Percentiles rank a stretch among this genome's conserved stretches.
Conservation (phyloP, 1,139 yeast species). For the Suhomyces chickasaworum region DNA sequence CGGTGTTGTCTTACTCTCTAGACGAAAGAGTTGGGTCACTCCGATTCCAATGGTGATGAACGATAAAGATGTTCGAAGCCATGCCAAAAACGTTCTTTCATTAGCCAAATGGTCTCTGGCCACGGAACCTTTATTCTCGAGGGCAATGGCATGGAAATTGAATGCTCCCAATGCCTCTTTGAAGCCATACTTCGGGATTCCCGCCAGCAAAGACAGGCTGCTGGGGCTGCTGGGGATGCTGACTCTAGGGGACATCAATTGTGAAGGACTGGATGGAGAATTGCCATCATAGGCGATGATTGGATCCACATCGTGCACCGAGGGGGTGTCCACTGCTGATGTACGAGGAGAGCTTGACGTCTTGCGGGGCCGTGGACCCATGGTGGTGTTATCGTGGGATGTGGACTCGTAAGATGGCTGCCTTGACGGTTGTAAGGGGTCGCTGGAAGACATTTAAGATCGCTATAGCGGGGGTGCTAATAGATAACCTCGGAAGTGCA, state of each 20-base stretch:
- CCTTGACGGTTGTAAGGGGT: conserved; percentile 5
- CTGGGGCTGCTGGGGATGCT: not conserved
- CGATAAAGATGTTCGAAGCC: conserved; percentile 62
- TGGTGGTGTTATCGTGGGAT: not conserved
- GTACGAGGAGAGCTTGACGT: not conserved
- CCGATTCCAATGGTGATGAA: conserved; percentile 48
- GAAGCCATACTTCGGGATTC: conserved; percentile 2
- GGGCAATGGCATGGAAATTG: conserved; percentile 18
- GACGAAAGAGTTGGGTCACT: conserved; percentile 43
- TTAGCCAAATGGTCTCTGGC: conserved; percentile 68
- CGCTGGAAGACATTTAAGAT: conserved; percentile 3
- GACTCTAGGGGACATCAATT: not conserved
- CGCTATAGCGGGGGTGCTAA: not conserved
- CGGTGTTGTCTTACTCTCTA: conserved; percentile 27
- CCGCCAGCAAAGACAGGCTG: not conserved
- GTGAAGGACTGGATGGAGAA: not conserved
- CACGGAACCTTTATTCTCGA: conserved; percentile 46
- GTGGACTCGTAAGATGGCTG: conserved; percentile 11
- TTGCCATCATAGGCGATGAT: not conserved
- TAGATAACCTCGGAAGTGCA: not conserved
- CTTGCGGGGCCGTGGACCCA: not conserved
- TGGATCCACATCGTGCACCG: not conserved
- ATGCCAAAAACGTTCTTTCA: conserved; percentile 76
- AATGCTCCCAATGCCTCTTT: conserved; percentile 7
- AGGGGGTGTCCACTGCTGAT: not conserved